phyloP scores from a whole-genome alignment of 164 flowering plant genomes.

The Annona cherimola region DNA sequence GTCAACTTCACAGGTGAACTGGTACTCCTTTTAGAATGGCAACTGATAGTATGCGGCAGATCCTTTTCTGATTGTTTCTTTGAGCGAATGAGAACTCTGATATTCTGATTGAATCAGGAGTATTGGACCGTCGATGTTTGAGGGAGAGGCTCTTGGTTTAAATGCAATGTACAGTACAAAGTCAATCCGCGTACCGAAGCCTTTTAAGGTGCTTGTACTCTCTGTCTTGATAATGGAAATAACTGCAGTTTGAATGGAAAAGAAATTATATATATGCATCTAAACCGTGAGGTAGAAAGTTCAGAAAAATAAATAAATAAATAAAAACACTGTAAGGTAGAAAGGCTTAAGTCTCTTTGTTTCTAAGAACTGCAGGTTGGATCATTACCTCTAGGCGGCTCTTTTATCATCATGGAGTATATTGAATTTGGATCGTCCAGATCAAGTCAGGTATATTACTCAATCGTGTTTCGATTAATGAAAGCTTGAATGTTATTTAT shows the following conservation, averaged over 20 bases:
- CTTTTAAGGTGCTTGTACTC: constrained; percentile 57
- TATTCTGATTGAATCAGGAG: constrained; percentile 40
- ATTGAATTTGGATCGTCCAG: constrained; percentile 83
- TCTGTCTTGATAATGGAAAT: neutral
- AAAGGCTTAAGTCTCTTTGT: constrained; percentile 4
- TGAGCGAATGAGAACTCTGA: neutral
- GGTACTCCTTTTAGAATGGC: too few species aligned
- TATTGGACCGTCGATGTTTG: constrained; percentile 87
- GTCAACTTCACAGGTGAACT: too few species aligned
- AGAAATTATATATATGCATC: neutral
- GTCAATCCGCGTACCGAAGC: constrained; percentile 77
- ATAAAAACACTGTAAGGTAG: neutral
- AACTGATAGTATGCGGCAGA: too few species aligned
- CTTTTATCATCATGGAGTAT: constrained; percentile 93
- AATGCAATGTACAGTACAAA: constrained; percentile 72
- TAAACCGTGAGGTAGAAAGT: neutral
- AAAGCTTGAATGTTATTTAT: neutral
- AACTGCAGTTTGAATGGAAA: neutral
- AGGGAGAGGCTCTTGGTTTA: constrained; percentile 92
- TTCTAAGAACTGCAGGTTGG: constrained; percentile 56
- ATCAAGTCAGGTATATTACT: constrained; percentile 64
- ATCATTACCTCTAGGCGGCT: constrained; percentile 72
- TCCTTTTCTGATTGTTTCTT: too few species aligned
- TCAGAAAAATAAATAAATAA: too few species aligned
- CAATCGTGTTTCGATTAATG: neutral